Base-by-base conservation (phyloP, 805 yeast genomes). In the Starmerella davenportii region DNA sequence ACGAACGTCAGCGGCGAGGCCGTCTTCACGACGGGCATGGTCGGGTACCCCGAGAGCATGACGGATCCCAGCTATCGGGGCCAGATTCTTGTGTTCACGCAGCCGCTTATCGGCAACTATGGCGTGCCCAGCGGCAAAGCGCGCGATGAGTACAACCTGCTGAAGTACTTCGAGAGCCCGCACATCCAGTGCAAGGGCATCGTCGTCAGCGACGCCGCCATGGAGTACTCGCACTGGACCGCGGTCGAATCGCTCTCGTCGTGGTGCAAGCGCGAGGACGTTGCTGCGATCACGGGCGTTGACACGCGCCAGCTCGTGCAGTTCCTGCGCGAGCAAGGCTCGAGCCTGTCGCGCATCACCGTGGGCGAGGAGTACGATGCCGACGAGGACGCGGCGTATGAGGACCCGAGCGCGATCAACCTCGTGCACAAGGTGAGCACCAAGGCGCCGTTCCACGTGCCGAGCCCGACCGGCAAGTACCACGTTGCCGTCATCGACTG, bases 51-150 rank as follows among this genome's bases (percentile, higher is more conserved):
- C 15, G 98, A 90, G 61, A 80, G 95, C 7, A 84, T 90, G 92
- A 90, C 98, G 18, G 98, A 90, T 60, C 99, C 99, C 29, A 84
- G 95, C 5, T 90, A 90, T 61, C 76, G 75, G 52, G 99, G 98
- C 37, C 99, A 90, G 65, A 90, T 90, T 50, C 72, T 90, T 49
- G 93, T 90, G 44, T 81, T 90, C 63, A 90, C 98, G 5, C 95
- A 84, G 61, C 98, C 98, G 18, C 68, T 90, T 55, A 82, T 90
- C 53, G 99, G 99, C 48, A 90, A 90, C 62, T 90, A 90, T 61
- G 98, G 98, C 61, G 98, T 90, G 25, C 99, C 99, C 20, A 76
- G 90, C 1, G 74, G 79, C 23, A 65, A 70, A 5, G 76, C 66
- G 18, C 76, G 77, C 54, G 98, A 90, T 60, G 74, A 82, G 59